Percentiles rank a stretch among this genome's conserved stretches.
These are phyloP conservation scores for Pezicula neosporulosa DNA, from an alignment of 2,329 filamentous ascomycete species.

Conservation along the genomic window DNA sequence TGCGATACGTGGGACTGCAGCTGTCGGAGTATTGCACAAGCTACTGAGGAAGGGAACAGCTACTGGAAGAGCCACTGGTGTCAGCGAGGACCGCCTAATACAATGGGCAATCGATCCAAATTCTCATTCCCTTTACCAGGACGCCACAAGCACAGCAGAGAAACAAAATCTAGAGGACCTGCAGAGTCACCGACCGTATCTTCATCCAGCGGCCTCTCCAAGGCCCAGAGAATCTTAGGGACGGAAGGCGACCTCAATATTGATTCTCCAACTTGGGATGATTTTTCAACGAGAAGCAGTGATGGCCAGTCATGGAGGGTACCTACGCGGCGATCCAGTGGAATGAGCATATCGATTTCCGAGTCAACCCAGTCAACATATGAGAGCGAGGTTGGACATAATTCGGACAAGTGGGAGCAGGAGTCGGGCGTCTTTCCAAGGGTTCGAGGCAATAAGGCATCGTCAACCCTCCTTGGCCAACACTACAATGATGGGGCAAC, in stretches of 20 bases:
- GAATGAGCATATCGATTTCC: slow-evolving; percentile 36
- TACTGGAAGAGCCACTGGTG: neutral
- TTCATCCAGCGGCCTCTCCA: slow-evolving; percentile 17
- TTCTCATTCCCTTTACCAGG: slow-evolving; percentile 20
- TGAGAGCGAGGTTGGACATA: slow-evolving; percentile 19
- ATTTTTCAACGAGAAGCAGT: neutral
- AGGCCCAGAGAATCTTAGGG: slow-evolving; percentile 28
- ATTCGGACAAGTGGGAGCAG: slow-evolving; percentile 19
- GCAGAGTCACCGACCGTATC: slow-evolving; percentile 2
- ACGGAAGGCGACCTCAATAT: slow-evolving; percentile 44
- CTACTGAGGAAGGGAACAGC: neutral
- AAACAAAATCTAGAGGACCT: neutral
- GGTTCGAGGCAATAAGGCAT: slow-evolving; percentile 35
- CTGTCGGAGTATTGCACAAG: neutral
- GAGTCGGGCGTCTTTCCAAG: slow-evolving; percentile 22
- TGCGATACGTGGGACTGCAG: neutral
- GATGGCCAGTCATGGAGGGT: slow-evolving; percentile 21
- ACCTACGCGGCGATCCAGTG: slow-evolving; percentile 30
- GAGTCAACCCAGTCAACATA: slow-evolving; percentile 22
- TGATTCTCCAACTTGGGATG: slow-evolving; percentile 21
- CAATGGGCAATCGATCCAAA: slow-evolving; percentile 19
- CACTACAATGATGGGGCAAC: slow-evolving; percentile 30
- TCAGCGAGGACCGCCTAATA: neutral
- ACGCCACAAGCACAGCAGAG: slow-evolving; percentile 1
- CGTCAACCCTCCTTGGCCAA: slow-evolving; percentile 40